These are phyloP conservation scores for Candida sithepensis DNA, from an alignment of 805 yeast species.

Conservation along the genomic window DNA sequence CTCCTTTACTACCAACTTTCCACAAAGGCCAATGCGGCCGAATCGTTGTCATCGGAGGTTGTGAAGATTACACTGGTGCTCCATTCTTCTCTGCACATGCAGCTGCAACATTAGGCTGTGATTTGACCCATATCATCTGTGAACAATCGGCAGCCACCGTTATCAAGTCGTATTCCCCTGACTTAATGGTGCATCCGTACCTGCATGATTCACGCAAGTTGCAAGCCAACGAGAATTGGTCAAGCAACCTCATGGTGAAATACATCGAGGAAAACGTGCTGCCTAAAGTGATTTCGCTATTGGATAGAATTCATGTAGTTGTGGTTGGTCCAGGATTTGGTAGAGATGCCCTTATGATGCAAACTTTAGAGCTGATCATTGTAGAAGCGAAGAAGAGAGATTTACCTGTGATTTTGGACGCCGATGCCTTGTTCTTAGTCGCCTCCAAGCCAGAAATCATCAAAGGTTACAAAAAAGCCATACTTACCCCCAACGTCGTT, in stretches of 20 bases:
- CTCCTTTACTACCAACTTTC: constrained; percentile 67
- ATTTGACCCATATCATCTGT: constrained; percentile 86
- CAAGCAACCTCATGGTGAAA: constrained; percentile 7
- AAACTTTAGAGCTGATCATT: constrained; percentile 54
- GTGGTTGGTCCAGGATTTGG: constrained; percentile 96
- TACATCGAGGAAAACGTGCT: constrained; percentile 44
- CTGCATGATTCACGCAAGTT: constrained; percentile 45
- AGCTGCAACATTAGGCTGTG: constrained; percentile 81
- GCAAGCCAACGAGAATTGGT: constrained; percentile 4
- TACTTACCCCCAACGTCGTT: constrained; percentile 85
- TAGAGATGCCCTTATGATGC: constrained; percentile 66
- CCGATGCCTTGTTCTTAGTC: constrained; percentile 77
- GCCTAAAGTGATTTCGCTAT: constrained; percentile 50
- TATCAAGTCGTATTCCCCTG: constrained; percentile 86
- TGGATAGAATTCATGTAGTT: constrained; percentile 71
- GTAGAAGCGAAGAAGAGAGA: constrained; percentile 50
- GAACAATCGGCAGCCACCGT: constrained; percentile 73
- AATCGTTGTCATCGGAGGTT: constrained; percentile 86
- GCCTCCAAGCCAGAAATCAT: constrained; percentile 54
- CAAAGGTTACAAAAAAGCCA: constrained; percentile 52
- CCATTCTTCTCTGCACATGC: constrained; percentile 89
- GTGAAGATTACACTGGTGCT: constrained; percentile 96
- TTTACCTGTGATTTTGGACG: constrained; percentile 81
- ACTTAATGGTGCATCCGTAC: constrained; percentile 95
- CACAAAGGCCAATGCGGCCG: constrained; percentile 93